A percentile compares a stretch with the other conserved stretches of the same genome.
phyloP scores from a whole-genome alignment of 1,284 basidiomycete species.

The Ustilago nuda region DNA sequence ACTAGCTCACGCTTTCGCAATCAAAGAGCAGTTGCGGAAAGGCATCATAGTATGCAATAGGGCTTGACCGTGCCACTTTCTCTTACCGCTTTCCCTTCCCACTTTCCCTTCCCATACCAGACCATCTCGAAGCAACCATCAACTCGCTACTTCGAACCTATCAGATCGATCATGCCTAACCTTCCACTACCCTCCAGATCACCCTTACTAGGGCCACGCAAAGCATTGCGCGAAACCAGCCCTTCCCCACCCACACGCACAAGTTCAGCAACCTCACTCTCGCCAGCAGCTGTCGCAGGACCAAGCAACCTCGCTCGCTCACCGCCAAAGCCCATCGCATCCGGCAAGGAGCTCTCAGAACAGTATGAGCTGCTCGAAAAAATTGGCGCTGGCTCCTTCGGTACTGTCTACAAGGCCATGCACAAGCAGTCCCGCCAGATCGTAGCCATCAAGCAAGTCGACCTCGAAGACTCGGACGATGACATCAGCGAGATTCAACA shows the following conservation, averaged over 20 bases:
- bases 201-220: conserved; percentile 51
- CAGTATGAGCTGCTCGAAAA: conserved; percentile 93
- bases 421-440: conserved; percentile 92
- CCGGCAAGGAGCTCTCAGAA: conserved; percentile 61
- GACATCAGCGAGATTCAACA: conserved; percentile 79
- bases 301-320: conserved; percentile 39
- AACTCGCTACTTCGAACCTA: neutral
- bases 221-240: conserved; percentile 34
- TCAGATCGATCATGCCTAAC: conserved; percentile 43
- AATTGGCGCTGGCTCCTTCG: conserved; percentile 96
- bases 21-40: neutral
- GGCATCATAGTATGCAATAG: neutral
- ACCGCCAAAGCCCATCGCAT: conserved; percentile 36
- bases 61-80: neutral
- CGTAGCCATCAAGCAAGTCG: conserved; percentile 97
- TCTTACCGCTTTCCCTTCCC: neutral
- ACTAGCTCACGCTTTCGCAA: neutral
- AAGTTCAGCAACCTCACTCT: conserved; percentile 39
- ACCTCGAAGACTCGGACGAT: conserved; percentile 71
- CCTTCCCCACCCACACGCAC: conserved; percentile 40
- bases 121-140: neutral
- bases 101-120: neutral
- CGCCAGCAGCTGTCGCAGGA: conserved; percentile 37
- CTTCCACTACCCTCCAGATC: conserved; percentile 55
- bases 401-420: conserved; percentile 90